Base-by-base conservation (phyloP, 1,284 basidiomycete species). In the Cryptococcus neoformans region DNA sequence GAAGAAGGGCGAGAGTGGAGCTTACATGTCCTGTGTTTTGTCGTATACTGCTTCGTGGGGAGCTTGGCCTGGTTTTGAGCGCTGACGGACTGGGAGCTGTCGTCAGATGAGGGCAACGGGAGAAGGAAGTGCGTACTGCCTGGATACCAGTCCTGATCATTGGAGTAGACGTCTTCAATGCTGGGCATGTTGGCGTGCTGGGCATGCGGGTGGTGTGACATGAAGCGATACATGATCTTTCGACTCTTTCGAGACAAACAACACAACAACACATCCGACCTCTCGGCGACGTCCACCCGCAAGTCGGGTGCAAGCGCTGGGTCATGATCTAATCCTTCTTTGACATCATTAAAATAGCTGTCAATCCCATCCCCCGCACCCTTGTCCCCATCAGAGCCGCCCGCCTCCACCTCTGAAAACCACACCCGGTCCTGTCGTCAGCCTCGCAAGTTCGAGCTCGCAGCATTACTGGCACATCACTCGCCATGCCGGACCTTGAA, bases 11-110 rank as follows among this genome's bases (percentile, higher is more conserved):
- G 28, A 28, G 4, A 28, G 28, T 28, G 35, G n/a, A 6, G 62
- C 66, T 46, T 50, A 70, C 66, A 62, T 53, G 56, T 76, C 74
- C 10, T 51, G 21, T 4, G 68, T 62, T 28, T 65, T 64, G 16
- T 70, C 70, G 54, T 74, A 74, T 2, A 62, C 57, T 46, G 63
- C 46, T 54, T 77, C 75, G 6, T 64, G 56, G 2, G 68, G 65
- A 3, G 60, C 73, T 46, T 59, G 38, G 4, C 75, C 73, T 11
- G 74, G 73, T 41, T 65, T 55, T 21, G 66, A 63, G 14, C 69
- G 58, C 60, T 62, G 14, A 65, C 73, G 71, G 51, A 39, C 16
- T 49, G 36, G 38, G 40, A 39, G 14, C 44, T 36, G 4, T 34
- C 21, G 16, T 8, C 10, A 56, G 40, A 16, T 46, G 12, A 10